Percentiles rank a stretch among this genome's conserved stretches.
Evolutionary conservation across 306 rosid genomes (phyloP).

Genomic region (Quercus dentata): DNA sequence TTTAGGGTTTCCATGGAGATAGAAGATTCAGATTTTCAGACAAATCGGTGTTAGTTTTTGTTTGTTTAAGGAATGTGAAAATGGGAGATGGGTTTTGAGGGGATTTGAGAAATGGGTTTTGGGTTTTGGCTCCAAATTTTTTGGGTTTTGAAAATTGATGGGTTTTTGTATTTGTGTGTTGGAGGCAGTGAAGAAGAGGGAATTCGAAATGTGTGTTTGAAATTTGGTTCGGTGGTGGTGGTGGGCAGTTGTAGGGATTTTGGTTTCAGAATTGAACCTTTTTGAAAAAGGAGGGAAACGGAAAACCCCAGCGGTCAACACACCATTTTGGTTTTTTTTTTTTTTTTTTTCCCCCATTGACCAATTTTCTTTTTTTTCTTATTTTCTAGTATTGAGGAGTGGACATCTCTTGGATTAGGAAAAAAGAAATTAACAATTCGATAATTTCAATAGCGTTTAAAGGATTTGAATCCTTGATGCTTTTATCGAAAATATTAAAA

Average conservation of each 20-base stretch:
- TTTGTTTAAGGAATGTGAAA: not conserved
- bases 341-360: constrained; percentile 3
- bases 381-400: no score
- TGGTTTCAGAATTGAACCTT: not conserved
- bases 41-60: not conserved
- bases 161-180: constrained; percentile 17
- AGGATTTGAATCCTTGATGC: no score
- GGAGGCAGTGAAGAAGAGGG: constrained; percentile 30
- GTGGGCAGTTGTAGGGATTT: not conserved
- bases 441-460: no score
- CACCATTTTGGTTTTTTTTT: not conserved
- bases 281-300: constrained; percentile 53
- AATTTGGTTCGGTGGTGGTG: constrained; percentile 13
- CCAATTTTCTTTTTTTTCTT: no score
- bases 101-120: not conserved
- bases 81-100: not conserved
- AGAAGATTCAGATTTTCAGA: not conserved
- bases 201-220: constrained; percentile 22
- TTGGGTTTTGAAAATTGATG: constrained; percentile 10
- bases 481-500: no score
- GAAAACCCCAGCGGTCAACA: constrained; percentile 19
- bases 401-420: no score
- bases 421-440: no score
- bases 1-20: not conserved
- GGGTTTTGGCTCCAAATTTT: not conserved